phyloP scores from a whole-genome alignment of 192 early-diverging fungal species.

The Chytriomyces confervae region DNA sequence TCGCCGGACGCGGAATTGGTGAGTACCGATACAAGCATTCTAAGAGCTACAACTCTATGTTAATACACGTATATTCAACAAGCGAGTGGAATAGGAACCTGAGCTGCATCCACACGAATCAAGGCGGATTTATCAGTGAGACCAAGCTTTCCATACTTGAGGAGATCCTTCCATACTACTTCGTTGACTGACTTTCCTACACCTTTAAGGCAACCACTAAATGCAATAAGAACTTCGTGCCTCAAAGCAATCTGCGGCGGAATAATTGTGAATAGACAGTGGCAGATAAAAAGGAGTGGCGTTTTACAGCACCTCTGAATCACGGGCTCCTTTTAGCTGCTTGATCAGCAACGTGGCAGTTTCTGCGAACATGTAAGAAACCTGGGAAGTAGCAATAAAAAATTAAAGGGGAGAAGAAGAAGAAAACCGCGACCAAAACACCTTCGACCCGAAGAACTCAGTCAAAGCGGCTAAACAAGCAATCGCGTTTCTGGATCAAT shows the following conservation, averaged over 20 bases:
- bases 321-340: constrained; percentile 2
- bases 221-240: constrained; percentile 70
- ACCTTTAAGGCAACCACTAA: constrained; percentile 70
- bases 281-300: constrained; percentile 32
- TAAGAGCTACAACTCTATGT: constrained; percentile 49
- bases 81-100: constrained; percentile 53
- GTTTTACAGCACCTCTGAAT: constrained; percentile 7
- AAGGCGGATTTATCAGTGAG: constrained; percentile 75
- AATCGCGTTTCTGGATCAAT: constrained; percentile 68
- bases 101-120: constrained; percentile 65
- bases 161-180: constrained; percentile 70
- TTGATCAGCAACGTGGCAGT: constrained; percentile 3
- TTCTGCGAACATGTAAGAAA: constrained; percentile 20
- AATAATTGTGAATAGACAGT: neutral
- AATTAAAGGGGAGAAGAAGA: constrained; percentile 2
- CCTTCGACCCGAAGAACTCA: constrained; percentile 76
- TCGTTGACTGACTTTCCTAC: constrained; percentile 78
- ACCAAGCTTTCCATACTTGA: constrained; percentile 67
- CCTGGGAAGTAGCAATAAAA: neutral
- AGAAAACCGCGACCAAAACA: constrained; percentile 28
- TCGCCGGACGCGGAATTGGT: constrained; percentile 46
- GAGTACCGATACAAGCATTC: constrained; percentile 59
- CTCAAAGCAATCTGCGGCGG: constrained; percentile 54
- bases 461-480: constrained; percentile 78
- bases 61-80: neutral